Conservation (phyloP, 768 basidiomycete genomes). For the Boletus reticulatus region DNA sequence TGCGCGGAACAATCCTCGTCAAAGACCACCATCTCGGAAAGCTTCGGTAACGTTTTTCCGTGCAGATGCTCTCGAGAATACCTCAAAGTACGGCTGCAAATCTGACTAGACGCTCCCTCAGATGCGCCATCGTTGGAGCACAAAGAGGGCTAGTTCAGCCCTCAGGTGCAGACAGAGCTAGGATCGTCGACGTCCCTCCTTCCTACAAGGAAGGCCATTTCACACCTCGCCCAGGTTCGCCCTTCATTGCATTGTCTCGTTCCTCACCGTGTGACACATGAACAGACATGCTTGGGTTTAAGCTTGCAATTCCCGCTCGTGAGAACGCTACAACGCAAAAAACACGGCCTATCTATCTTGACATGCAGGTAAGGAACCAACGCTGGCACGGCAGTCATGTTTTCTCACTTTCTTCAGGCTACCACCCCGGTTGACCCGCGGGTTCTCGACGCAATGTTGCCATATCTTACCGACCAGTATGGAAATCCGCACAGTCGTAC, state of each 20-base stretch:
- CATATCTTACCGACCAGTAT: constrained; percentile 91
- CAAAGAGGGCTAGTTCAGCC: constrained; percentile 75
- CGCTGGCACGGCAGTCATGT: neutral
- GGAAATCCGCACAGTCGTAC: constrained; percentile 98
- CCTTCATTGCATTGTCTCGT: neutral
- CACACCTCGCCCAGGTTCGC: constrained; percentile 64
- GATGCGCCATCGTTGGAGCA: constrained; percentile 22
- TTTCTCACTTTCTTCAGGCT: constrained; percentile 51
- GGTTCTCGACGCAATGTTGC: constrained; percentile 95
- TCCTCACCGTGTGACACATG: neutral
- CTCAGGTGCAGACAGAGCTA: constrained; percentile 78
- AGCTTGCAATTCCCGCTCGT: constrained; percentile 60
- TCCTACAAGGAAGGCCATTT: constrained; percentile 69
- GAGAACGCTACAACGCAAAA: constrained; percentile 59
- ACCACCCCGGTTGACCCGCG: constrained; percentile 98
- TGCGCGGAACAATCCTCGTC: constrained; percentile 4
- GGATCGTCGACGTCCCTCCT: constrained; percentile 77
- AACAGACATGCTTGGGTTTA: constrained; percentile 88
- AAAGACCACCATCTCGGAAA: constrained; percentile 10
- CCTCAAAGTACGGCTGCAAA: constrained; percentile 38
- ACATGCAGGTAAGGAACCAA: constrained; percentile 77
- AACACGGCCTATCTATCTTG: constrained; percentile 91
- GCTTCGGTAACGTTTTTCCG: neutral
- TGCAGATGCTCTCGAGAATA: constrained; percentile 57
- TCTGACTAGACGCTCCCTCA: constrained; percentile 25